Percentiles rank a stretch among this genome's conserved stretches.
phyloP scores from a whole-genome alignment of 306 rosid species.

The Carpinus viminea region DNA sequence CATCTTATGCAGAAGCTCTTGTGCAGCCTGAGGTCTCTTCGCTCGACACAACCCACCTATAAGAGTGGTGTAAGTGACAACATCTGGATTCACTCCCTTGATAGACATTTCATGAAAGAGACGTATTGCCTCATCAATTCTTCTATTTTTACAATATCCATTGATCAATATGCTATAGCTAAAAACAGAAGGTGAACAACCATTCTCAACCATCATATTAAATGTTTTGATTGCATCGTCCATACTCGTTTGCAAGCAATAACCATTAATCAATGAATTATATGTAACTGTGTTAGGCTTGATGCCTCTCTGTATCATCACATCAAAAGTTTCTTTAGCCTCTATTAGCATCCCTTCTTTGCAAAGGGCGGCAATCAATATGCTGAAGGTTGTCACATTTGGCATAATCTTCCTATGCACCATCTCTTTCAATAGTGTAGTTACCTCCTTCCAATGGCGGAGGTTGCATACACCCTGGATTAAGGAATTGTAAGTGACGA shows the following conservation, averaged over 20 bases:
- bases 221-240: too few relatives aligned
- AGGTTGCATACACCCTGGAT: not conserved
- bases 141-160: constrained; percentile 26
- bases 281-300: constrained; percentile 24
- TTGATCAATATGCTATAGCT: constrained; percentile 5
- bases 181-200: constrained; percentile 28
- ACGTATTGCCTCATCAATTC: constrained; percentile 31
- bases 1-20: constrained; percentile 31
- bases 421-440: too few relatives aligned
- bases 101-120: constrained; percentile 39
- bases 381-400: constrained; percentile 15
- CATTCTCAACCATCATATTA: not conserved
- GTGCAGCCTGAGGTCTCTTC: constrained; percentile 31
- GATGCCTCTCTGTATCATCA: constrained; percentile 17
- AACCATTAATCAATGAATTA: not conserved
- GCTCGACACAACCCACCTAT: constrained; percentile 39
- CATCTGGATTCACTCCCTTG: constrained; percentile 35
- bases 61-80: constrained; percentile 38
- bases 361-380: constrained; percentile 16
- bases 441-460: too few relatives aligned
- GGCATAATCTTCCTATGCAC: not conserved
- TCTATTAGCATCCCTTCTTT: constrained; percentile 5
- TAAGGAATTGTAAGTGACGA: too few relatives aligned
- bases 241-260: too few relatives aligned
- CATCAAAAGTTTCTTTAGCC: not conserved